These are phyloP conservation scores for Meripilus lineatus DNA, from an alignment of 1,284 basidiomycete species.

Conservation along the genomic window DNA sequence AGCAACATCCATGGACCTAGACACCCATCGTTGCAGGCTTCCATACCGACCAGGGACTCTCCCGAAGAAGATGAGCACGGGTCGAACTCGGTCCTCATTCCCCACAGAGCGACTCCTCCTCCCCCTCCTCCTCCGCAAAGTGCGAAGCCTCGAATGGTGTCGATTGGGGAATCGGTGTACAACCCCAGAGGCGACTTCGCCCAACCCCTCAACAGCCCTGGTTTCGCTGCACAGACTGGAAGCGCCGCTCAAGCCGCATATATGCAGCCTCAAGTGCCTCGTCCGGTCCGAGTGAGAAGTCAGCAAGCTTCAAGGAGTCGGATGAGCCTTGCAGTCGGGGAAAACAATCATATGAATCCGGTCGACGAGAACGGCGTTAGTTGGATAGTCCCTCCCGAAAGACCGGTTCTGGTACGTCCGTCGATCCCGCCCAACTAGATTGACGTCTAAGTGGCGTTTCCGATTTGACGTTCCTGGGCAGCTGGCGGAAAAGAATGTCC, in stretches of 20 bases:
- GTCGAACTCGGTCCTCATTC: neutral
- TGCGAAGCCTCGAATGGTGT: neutral
- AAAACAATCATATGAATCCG: neutral
- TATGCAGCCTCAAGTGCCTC: neutral
- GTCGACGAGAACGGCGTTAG: neutral
- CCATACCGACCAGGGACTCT: neutral
- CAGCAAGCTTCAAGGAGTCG: neutral
- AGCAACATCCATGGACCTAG: neutral
- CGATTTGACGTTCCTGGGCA: neutral
- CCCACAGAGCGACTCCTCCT: neutral
- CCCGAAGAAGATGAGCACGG: neutral
- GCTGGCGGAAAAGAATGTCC: constrained; percentile 19
- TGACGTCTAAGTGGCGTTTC: neutral
- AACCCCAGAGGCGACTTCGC: neutral
- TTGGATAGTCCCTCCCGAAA: neutral
- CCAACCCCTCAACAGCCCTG: neutral
- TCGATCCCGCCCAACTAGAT: too few species aligned
- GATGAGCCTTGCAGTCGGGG: neutral
- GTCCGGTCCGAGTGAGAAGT: neutral
- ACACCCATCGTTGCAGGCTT: neutral
- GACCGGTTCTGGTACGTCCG: too few species aligned
- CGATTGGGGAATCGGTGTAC: neutral
- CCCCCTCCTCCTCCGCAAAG: neutral
- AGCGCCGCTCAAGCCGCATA: neutral
- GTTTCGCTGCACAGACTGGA: neutral